These are phyloP conservation scores for Trapa bicornis DNA, from an alignment of 345 rosid genomes.

Conservation along the genomic window DNA sequence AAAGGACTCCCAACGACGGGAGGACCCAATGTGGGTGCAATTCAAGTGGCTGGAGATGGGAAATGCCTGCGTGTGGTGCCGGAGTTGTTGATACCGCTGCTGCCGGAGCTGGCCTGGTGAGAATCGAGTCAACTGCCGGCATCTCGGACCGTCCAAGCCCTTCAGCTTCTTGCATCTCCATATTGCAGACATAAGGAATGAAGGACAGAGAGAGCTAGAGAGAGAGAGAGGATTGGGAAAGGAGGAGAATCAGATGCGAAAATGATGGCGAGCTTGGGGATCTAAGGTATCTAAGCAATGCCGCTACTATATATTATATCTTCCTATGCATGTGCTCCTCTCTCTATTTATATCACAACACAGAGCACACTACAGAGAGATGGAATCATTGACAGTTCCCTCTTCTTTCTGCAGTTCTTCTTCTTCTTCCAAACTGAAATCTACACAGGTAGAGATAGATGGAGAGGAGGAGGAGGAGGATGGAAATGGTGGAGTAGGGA, in stretches of 20 bases:
- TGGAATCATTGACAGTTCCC: no score
- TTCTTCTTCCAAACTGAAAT: no score
- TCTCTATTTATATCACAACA: no score
- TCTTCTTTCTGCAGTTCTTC: no score
- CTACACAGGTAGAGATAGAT: no score
- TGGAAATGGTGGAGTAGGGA: no score
- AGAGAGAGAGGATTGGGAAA: not conserved
- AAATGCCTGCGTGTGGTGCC: slow-evolving; percentile 11
- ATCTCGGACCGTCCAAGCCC: slow-evolving; percentile 14
- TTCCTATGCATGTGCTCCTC: no score
- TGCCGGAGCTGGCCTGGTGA: not conserved
- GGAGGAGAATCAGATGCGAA: no score
- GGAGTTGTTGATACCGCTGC: slow-evolving; percentile 6
- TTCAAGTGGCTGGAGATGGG: slow-evolving; percentile 33
- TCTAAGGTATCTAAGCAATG: no score
- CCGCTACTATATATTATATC: no score
- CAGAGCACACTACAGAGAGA: no score
- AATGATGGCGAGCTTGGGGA: not conserved
- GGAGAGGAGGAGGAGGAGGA: no score
- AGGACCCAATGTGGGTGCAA: slow-evolving; percentile 24
- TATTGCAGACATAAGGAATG: slow-evolving; percentile 33
- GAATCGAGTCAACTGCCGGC: slow-evolving; percentile 16
- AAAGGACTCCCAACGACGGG: slow-evolving; percentile 33
- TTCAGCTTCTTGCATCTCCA: slow-evolving; percentile 61
- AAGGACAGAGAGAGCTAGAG: not conserved